Evolutionary conservation across 192 early-diverging fungal genomes (phyloP), one percentile per base, ranked within the genome.

Genomic region (Gryganskiella cystojenkinii): DNA sequence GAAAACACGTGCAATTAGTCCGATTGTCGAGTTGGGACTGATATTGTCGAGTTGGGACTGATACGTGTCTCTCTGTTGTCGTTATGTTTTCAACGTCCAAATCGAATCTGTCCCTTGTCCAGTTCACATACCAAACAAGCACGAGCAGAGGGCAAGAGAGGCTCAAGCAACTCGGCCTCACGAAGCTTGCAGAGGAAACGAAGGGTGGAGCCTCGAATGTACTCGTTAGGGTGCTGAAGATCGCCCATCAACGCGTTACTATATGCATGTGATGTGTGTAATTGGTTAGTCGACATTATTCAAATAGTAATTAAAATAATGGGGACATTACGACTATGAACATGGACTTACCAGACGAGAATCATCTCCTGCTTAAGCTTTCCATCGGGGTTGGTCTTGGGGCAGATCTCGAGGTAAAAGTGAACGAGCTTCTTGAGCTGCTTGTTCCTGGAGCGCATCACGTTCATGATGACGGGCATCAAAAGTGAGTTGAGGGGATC

Each of bases 401-500:
- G 95, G 69, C 95, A 96, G 42, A 99, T 94, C 79, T 99, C 98
- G 93, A 95, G 96, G 85, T 98, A 99, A 62, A 98, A 89, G 59
- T 97, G 90, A 52, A 97, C 86, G 42, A 99, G 86, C 82, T 99
- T 99, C 88, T 99, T 99, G 46, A 99, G 90, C 71, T 87, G 76
- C 84, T 99, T 99, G 89, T 95, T 95, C 80, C 93, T 95, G 22
- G 92, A 93, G 28, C 96, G 98, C 88, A 98, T 90, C 30, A 98
- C 94, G 80, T 98, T 98, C 59, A 96, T 95, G 83, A 99, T 99
- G 71, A 99, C 91, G 79, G 97, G 96, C 94, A 99, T 96, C 51
- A 99, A 88, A 44, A 99, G 86, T 78, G 90, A 86, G 45, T 92
- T 89, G 78, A 90, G 86, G 33, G 93, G 92, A 69, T 99, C 96